A percentile compares a stretch with the other conserved stretches of the same genome.
Conservation (phyloP, 257 asterid genomes). For the Solanum stenotomum region DNA sequence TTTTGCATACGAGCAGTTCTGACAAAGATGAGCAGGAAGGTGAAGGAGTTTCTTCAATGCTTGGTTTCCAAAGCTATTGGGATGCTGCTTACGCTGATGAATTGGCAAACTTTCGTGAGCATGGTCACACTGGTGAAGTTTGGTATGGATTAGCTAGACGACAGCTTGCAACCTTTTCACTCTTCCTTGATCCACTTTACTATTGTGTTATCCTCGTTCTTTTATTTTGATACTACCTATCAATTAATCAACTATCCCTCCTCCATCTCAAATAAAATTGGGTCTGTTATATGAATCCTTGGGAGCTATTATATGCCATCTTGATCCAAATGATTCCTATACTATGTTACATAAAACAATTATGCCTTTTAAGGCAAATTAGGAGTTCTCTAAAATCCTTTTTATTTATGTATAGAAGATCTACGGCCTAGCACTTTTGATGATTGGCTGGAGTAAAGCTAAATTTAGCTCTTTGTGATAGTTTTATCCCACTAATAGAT, state of each 20-base stretch:
- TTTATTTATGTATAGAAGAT: neutral
- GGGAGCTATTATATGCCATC: neutral
- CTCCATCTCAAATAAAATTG: neutral
- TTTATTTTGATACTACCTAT: neutral
- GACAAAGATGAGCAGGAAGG: conserved; percentile 93
- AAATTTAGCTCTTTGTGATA: neutral
- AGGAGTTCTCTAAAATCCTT: neutral
- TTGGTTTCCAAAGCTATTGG: conserved; percentile 98
- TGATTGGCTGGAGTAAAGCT: neutral
- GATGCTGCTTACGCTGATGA: conserved; percentile 90
- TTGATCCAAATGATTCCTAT: neutral
- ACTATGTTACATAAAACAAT: neutral
- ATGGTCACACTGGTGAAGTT: conserved; percentile 94
- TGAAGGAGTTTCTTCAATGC: conserved; percentile 66
- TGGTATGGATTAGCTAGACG: conserved; percentile 40
- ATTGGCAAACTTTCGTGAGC: conserved; percentile 75
- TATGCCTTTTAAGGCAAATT: neutral
- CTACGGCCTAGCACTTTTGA: neutral
- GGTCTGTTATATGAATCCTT: neutral
- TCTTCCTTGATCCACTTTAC: neutral
- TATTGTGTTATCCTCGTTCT: neutral
- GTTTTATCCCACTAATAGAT: neutral
- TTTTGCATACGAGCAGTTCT: conserved; percentile 36
- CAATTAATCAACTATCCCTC: neutral
- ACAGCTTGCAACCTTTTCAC: neutral